A percentile compares a stretch with the other conserved stretches of the same genome.
Evolutionary conservation across 805 yeast genomes (phyloP).

Genomic region (Candida verbasci): DNA sequence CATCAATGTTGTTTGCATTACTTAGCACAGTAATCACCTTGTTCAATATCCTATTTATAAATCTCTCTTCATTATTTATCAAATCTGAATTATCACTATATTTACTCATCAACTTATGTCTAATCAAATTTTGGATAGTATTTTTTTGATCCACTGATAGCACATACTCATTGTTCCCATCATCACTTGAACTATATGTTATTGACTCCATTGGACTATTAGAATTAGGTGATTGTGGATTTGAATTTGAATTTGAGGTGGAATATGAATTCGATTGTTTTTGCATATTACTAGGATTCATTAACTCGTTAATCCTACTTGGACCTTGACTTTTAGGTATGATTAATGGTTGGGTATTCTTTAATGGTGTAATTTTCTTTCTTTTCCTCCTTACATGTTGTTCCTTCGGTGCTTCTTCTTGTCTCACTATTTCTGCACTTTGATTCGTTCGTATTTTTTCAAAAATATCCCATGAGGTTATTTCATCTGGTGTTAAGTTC

Average conservation of each 20-base stretch:
- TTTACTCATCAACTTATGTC: too few species aligned
- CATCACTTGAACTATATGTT: slow-evolving; percentile 28
- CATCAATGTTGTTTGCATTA: slow-evolving; percentile 11
- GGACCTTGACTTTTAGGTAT: background rate
- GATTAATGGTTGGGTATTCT: background rate
- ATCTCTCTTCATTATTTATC: slow-evolving; percentile 34
- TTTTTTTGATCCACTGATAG: too few species aligned
- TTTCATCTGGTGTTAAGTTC: slow-evolving; percentile 30
- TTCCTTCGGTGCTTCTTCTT: background rate
- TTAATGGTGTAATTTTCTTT: slow-evolving; percentile 8
- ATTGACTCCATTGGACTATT: too few species aligned
- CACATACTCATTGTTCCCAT: too few species aligned
- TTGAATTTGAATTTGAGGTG: too few species aligned
- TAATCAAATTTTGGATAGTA: too few species aligned
- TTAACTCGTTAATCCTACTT: background rate
- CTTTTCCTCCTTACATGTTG: slow-evolving; percentile 12
- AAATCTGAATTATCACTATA: slow-evolving; percentile 20
- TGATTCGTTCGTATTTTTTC: background rate
- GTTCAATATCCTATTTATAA: slow-evolving; percentile 52
- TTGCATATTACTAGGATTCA: background rate
- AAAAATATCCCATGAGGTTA: slow-evolving; percentile 26
- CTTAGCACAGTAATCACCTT: background rate
- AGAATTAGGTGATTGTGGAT: too few species aligned
- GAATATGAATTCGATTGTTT: too few species aligned
- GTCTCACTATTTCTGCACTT: background rate